Evolutionary conservation across 192 early-diverging fungal genomes (phyloP).

Genomic region (Coemansia sp.): DNA sequence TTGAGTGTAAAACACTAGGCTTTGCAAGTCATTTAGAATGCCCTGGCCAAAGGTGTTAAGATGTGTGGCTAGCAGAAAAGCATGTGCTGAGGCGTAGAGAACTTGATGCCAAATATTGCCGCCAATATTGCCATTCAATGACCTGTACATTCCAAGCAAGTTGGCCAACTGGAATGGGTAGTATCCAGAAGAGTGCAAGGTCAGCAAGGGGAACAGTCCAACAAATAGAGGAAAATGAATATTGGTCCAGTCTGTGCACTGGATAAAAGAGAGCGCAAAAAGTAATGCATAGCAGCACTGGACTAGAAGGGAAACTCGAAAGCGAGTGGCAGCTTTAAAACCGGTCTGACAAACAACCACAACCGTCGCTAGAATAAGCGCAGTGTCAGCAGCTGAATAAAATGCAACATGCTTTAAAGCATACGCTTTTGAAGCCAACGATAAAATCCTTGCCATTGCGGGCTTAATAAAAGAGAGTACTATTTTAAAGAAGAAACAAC

Average conservation of each 20-base stretch:
- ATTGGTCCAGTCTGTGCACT: neutral
- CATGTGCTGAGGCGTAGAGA: neutral
- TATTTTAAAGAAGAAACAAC: neutral
- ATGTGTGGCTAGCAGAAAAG: slow-evolving; percentile 5
- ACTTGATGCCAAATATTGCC: neutral
- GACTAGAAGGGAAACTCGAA: neutral
- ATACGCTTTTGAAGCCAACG: too few species aligned
- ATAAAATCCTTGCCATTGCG: too few species aligned
- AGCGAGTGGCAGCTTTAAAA: too few species aligned
- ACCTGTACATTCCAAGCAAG: slow-evolving; percentile 16
- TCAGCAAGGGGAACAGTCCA: slow-evolving; percentile 1
- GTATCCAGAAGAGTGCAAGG: neutral
- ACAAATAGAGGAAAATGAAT: slow-evolving; percentile 1
- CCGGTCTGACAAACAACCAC: too few species aligned
- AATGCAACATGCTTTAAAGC: too few species aligned
- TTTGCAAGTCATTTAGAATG: neutral
- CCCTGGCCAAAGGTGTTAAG: slow-evolving; percentile 10
- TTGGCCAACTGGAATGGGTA: slow-evolving; percentile 13
- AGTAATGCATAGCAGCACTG: slow-evolving; percentile 2
- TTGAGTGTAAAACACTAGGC: slow-evolving; percentile 6
- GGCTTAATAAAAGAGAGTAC: too few species aligned
- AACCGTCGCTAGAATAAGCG: too few species aligned
- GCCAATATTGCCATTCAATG: neutral
- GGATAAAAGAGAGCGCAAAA: neutral
- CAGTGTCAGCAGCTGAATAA: too few species aligned